Base-by-base conservation (phyloP, 352 stramenopile species). In the Phytophthora chlamydospora region DNA sequence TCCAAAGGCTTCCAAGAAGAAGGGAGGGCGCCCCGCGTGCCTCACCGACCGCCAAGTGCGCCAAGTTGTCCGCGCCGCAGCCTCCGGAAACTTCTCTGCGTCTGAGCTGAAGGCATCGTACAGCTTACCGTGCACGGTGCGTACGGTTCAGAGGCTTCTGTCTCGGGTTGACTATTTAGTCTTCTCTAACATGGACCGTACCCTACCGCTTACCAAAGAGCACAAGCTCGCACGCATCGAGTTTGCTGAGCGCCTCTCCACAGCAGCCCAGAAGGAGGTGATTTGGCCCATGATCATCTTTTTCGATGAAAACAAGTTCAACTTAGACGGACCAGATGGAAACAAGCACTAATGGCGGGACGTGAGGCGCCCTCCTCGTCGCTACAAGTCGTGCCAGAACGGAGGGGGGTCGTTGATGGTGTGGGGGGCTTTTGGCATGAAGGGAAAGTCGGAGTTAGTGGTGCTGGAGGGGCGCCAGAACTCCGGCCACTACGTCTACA, bases 261-360 rank as follows among this genome's bases (percentile, higher is more conserved):
- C 7, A 34, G 49, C 33, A 34, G 31, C 48, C 43, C 42, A 49
- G 17, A 50, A 29, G 40, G 31, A 31, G 40, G 33, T 36, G 10
- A 31, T 39, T 17, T 53, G 53, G 40, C 14, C 17, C 33, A 4
- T 31, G 14, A 39, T 52, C 13, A n/a, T 58, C 14, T 66, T 67
- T 48, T 61, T 44, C 5, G 50, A 66, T 32, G 33, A 71, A 70
- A 34, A 68, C 2, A 50, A 62, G 34, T 63, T 69, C 27, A 71
- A 71, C 35, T 48, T 71, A 10, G 54, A 71, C 24, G 56, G 62
- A 2, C 57, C 46, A 6, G 57, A 68, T 9, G 58, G 57, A 0
- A 44, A 38, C 47, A 55, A 55, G 27, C 24, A 38, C n/a, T 50
- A 50, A 10, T 50, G 43, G 43, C 13, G 27, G 14, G 43, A 50